phyloP scores from a whole-genome alignment of 164 flowering plant species.

The Stephania cephalantha region DNA sequence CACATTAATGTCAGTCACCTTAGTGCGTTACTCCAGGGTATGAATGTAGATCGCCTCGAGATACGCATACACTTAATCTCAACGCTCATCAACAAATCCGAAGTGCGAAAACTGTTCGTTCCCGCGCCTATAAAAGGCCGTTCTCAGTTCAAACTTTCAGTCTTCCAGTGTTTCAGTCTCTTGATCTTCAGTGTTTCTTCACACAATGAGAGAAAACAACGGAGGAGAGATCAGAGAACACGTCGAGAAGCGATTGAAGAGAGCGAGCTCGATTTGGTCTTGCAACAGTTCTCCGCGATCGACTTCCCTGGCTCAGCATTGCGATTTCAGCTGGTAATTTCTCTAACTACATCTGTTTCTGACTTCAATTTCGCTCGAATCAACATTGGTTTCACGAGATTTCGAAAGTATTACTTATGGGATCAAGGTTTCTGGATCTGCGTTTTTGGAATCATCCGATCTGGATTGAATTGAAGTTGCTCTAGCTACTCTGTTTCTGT shows the following conservation, averaged over 20 bases:
- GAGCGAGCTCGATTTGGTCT: conserved; percentile 27
- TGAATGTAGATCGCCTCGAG: too few relatives aligned
- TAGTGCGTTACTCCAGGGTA: too few relatives aligned
- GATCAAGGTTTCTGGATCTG: background rate
- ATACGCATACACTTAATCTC: too few relatives aligned
- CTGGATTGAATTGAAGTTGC: too few relatives aligned
- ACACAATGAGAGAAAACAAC: background rate
- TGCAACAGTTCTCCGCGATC: conserved; percentile 38
- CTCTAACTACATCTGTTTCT: conserved; percentile 18
- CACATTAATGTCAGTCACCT: too few relatives aligned
- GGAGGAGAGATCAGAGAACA: background rate
- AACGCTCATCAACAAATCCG: too few relatives aligned
- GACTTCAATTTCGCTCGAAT: background rate
- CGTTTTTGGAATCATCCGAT: background rate
- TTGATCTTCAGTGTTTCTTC: background rate
- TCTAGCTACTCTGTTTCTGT: too few relatives aligned
- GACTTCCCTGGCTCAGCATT: conserved; percentile 19
- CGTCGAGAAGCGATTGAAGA: conserved; percentile 31
- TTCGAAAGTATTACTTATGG: too few relatives aligned
- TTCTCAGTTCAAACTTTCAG: background rate
- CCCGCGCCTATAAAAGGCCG: conserved; percentile 16
- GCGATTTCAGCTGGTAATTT: conserved; percentile 34
- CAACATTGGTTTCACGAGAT: background rate
- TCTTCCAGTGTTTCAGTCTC: background rate
- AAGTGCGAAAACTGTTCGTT: background rate